Evolutionary conservation across 306 rosid genomes (phyloP), one percentile per base, ranked within the genome.

Genomic region (Dalbergia cultrata): DNA sequence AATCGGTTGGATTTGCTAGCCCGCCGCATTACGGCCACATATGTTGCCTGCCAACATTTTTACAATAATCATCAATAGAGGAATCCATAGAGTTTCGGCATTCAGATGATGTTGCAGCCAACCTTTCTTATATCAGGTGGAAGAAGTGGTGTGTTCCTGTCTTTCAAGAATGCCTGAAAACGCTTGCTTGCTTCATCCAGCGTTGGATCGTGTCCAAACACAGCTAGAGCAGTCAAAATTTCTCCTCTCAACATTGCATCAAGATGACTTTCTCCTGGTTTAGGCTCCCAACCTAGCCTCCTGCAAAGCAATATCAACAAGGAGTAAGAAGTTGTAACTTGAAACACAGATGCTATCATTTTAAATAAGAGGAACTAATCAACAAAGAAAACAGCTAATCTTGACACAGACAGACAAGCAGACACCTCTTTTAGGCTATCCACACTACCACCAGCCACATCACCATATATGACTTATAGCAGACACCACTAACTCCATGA

Each of bases 191-290:
- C 99, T 90, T 95, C 98, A 78, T 87, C 83, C 26, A 93, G 86
- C 39, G 99, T 95, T 37, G 16, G 87, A 17, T 88, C 94, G 58
- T 93, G 93, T 76, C 99, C 97, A 62, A 85, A 88, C 64, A 44
- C 47, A 53, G 96, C 91, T 73, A 95, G 98, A 69, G 91, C 92
- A 63, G 89, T 78, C 94, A 95, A 89, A 83, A 95, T 34, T 81
- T 93, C 97, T 87, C 99, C 99, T 81, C 99, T 93, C 89, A 95
- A 87, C 99, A 93, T 88, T 26, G 97, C 90, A 87, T 95, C 94
- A 61, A 91, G 86, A 84, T 83, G 86, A 75, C 85, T 82, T 74
- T 88, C 87, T 76, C 75, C 81, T 9, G 83, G 85, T 84, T 90
- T 93, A 52, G 99, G 89, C 10, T 95, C 95, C 99, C 99, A 95